Conservation (phyloP, 2,329 filamentous ascomycete species). For the Blastomyces parvus region DNA sequence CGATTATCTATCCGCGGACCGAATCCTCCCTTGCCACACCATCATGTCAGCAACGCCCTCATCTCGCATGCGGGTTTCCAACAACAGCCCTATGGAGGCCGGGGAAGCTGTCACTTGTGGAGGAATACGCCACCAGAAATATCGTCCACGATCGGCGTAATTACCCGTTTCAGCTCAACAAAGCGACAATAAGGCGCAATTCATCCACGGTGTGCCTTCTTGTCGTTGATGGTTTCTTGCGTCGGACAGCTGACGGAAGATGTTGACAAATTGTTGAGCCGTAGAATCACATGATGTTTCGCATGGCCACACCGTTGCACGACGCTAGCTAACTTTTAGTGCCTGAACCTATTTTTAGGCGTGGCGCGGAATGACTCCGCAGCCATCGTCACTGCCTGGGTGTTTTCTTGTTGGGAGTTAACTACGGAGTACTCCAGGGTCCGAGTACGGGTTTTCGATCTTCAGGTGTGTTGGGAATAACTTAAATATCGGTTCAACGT, state of each 20-base stretch:
- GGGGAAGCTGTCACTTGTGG: neutral
- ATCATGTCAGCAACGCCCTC: neutral
- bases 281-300: neutral
- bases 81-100: neutral
- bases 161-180: neutral
- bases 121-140: neutral
- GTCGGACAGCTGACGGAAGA: too few species aligned
- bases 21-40: neutral
- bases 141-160: neutral
- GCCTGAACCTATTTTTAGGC: neutral
- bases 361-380: neutral
- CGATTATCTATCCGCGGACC: neutral
- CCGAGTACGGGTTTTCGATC: neutral
- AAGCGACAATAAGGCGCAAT: neutral
- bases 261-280: too few species aligned
- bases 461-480: neutral
- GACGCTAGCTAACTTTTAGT: neutral
- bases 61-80: neutral
- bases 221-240: neutral
- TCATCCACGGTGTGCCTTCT: neutral
- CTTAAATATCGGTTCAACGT: neutral
- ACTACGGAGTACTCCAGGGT: neutral
- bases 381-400: neutral
- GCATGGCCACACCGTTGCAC: neutral
- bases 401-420: too few species aligned